Percentiles rank a stretch among this genome's conserved stretches.
These are phyloP conservation scores for Saccharum hybrid DNA, from an alignment of 202 grass and related monocot genomes.

Conservation along the genomic window DNA sequence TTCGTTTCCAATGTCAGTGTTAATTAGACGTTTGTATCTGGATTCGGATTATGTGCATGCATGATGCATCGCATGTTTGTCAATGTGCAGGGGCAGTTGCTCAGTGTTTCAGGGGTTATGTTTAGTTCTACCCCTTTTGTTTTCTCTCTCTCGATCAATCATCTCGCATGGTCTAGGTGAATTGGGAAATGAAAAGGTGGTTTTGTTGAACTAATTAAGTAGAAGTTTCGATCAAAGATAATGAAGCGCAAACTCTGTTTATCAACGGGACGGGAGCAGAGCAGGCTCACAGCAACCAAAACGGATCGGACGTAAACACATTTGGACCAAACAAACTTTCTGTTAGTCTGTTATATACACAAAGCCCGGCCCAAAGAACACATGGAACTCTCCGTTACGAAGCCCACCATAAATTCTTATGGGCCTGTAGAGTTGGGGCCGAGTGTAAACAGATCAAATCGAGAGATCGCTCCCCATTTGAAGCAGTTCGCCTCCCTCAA, in stretches of 20 bases:
- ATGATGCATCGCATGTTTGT: background rate
- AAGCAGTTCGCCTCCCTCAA: background rate
- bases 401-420: no score
- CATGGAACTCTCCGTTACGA: background rate
- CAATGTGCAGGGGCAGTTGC: background rate
- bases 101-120: background rate
- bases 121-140: background rate
- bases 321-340: background rate
- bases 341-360: no score
- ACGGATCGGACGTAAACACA: background rate
- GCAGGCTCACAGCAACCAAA: no score
- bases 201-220: background rate
- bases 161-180: background rate
- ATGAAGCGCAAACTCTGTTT: no score
- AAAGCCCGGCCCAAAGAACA: background rate
- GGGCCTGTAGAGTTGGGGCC: background rate
- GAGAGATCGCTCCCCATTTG: background rate
- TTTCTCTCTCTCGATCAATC: background rate
- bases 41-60: background rate
- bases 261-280: no score
- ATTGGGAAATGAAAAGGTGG: background rate
- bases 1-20: background rate
- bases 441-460: background rate
- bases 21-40: background rate
- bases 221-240: no score